A percentile compares a stretch with the other conserved stretches of the same genome.
Evolutionary conservation across 2,329 filamentous ascomycete species (phyloP).

Genomic region (Penicillium sp.): DNA sequence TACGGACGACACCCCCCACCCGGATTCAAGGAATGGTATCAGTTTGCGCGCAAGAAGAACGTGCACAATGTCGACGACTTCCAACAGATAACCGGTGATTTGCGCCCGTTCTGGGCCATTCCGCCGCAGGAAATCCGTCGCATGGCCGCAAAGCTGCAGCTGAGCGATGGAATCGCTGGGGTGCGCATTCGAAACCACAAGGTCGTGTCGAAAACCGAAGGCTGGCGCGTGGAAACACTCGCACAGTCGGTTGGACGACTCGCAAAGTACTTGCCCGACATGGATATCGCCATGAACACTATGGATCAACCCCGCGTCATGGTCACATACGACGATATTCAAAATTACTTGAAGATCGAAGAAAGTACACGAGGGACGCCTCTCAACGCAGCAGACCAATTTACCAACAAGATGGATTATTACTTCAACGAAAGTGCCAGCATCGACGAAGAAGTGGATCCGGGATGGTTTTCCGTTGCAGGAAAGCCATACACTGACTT

Average conservation of each 20-base stretch:
- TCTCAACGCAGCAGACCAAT: slow-evolving; percentile 41
- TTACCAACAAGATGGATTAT: slow-evolving; percentile 40
- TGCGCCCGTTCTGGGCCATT: slow-evolving; percentile 38
- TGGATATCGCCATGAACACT: slow-evolving; percentile 63
- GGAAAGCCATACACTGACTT: slow-evolving; percentile 57
- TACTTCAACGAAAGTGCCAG: slow-evolving; percentile 16
- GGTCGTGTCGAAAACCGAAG: slow-evolving; percentile 34
- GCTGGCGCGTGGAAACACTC: slow-evolving; percentile 43
- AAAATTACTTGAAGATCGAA: slow-evolving; percentile 49
- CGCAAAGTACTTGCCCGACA: slow-evolving; percentile 54
- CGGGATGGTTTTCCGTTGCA: slow-evolving; percentile 45
- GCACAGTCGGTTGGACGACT: slow-evolving; percentile 49
- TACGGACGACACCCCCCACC: slow-evolving; percentile 41
- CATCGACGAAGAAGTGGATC: slow-evolving; percentile 30
- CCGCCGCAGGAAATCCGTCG: slow-evolving; percentile 30
- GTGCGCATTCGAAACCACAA: slow-evolving; percentile 33
- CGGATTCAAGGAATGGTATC: slow-evolving; percentile 39
- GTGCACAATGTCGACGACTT: slow-evolving; percentile 39
- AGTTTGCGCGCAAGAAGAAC: slow-evolving; percentile 34
- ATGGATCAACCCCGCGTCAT: slow-evolving; percentile 61
- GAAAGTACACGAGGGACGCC: slow-evolving; percentile 42
- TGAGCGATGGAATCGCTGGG: slow-evolving; percentile 27
- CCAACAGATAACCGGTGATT: slow-evolving; percentile 35
- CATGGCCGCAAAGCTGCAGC: slow-evolving; percentile 32
- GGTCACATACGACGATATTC: slow-evolving; percentile 55